Evolutionary conservation across 768 basidiomycete species (phyloP).

Genomic region (Ramaria sp.): DNA sequence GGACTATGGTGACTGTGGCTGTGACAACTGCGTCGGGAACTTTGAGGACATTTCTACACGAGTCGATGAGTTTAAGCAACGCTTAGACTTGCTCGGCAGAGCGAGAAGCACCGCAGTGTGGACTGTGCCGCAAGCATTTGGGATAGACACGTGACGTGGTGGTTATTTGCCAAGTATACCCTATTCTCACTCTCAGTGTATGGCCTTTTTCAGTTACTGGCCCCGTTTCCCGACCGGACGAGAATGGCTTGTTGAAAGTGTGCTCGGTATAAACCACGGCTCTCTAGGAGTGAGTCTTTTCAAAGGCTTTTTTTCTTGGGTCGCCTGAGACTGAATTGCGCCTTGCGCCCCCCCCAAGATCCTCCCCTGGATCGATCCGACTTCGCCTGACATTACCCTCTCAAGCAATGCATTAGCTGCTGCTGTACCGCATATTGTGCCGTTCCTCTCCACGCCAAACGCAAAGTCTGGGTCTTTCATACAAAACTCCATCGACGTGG

Average conservation of each 20-base stretch:
- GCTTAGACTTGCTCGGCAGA: conserved; percentile 55
- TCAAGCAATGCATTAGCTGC: conserved; percentile 3
- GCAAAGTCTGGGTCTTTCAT: not conserved
- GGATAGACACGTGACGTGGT: conserved; percentile 28
- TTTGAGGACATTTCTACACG: conserved; percentile 61
- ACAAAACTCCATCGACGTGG: conserved; percentile 1
- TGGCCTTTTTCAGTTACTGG: conserved; percentile 32
- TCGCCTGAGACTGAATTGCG: not conserved
- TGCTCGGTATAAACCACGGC: conserved; percentile 63
- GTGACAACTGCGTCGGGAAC: conserved; percentile 52
- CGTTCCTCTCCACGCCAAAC: conserved; percentile 1
- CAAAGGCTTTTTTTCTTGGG: not conserved
- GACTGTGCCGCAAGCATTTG: conserved; percentile 77
- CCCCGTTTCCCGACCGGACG: conserved; percentile 50
- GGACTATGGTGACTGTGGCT: conserved; percentile 68
- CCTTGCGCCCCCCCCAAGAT: too few species aligned
- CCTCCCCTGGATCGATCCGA: conserved; percentile 5
- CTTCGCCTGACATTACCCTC: conserved; percentile 1
- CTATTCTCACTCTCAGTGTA: not conserved
- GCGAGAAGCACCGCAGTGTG: conserved; percentile 59
- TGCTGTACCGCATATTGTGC: not conserved
- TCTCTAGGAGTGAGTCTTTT: conserved; percentile 29
- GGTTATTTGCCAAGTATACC: not conserved
- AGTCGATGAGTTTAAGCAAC: conserved; percentile 52
- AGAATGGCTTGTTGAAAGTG: conserved; percentile 56